Evolutionary conservation across 1,284 basidiomycete species (phyloP), one percentile per base, ranked within the genome.

Genomic region (Vanrija sp.): DNA sequence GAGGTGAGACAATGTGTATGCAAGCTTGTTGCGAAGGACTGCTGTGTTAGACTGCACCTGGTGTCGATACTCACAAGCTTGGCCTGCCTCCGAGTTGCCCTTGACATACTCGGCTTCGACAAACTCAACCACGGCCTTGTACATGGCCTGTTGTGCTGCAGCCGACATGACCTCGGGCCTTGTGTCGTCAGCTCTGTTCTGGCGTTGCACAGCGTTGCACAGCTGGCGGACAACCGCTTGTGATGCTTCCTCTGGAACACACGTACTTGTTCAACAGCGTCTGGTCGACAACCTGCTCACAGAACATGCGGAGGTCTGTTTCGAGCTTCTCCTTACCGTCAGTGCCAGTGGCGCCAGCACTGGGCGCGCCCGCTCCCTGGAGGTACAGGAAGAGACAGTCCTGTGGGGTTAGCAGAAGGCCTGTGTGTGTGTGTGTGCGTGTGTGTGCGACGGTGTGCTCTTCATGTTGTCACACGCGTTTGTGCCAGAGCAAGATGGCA

Each of bases 1-100:
- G 75, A 98, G 86, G 55, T 97, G 83, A 0, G 95, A 89, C 46
- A 98, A 81, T n/a, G 93, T 95, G 79, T 97, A 94, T 16, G 93
- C 91, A 74, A 98, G 90, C 78, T 98, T 98, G 82, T 99, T 99
- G 71, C 93, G 72, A 16, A 76, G 57, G 66, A 73, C 71, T 77
- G 59, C 38, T 25, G 21, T 19, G 49, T 52, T 38, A 47, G 51
- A 10, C 14, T 15, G 34, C 34, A 15, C 7, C 15, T 23, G 7
- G 14, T 40, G 38, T 21, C 3, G 14, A 18, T 19, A 66, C 73
- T 69, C 49, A 75, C 76, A 77, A 38, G 69, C 54, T 49, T 74
- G 67, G 40, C 72, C 71, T 4, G 65, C 66, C 53, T 78, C 77
- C n/a, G 69, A 68, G 6, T 68, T 60, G 1, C 77, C 77, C 38